A percentile compares a stretch with the other conserved stretches of the same genome.
These are phyloP conservation scores for Arabidopsis suecica DNA, from an alignment of 345 rosid species.

Conservation along the genomic window DNA sequence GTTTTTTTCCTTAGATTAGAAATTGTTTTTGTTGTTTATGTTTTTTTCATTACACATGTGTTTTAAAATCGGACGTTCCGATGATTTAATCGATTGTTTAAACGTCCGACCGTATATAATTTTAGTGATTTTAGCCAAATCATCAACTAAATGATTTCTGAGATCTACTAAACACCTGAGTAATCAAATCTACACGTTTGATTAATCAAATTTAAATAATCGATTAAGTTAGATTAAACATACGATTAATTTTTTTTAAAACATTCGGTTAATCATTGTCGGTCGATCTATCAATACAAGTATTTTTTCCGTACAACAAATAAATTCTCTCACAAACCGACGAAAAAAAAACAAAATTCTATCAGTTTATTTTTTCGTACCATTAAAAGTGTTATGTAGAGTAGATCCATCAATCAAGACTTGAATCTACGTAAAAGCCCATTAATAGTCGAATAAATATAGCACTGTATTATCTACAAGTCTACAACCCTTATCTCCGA, in stretches of 20 bases:
- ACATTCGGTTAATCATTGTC: neutral
- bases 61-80: neutral
- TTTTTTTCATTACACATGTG: slow-evolving; percentile 9
- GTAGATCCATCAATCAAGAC: slow-evolving; percentile 11
- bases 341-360: neutral
- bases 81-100: slow-evolving; percentile 1
- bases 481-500: slow-evolving; percentile 4
- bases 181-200: slow-evolving; percentile 21
- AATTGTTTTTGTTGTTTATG: neutral
- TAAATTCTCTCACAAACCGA: neutral
- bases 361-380: neutral
- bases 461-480: no score
- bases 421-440: neutral
- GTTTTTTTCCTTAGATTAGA: slow-evolving; percentile 5
- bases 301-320: neutral
- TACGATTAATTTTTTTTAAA: neutral
- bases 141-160: neutral
- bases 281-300: neutral
- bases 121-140: neutral
- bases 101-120: slow-evolving; percentile 5
- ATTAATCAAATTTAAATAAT: neutral
- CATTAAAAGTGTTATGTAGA: no score
- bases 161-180: slow-evolving; percentile 25
- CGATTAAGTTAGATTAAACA: neutral
- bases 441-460: no score